Evolutionary conservation across 495 filamentous ascomycete genomes (phyloP), one percentile per base, ranked within the genome.

Genomic region (Penicillium goetzii): DNA sequence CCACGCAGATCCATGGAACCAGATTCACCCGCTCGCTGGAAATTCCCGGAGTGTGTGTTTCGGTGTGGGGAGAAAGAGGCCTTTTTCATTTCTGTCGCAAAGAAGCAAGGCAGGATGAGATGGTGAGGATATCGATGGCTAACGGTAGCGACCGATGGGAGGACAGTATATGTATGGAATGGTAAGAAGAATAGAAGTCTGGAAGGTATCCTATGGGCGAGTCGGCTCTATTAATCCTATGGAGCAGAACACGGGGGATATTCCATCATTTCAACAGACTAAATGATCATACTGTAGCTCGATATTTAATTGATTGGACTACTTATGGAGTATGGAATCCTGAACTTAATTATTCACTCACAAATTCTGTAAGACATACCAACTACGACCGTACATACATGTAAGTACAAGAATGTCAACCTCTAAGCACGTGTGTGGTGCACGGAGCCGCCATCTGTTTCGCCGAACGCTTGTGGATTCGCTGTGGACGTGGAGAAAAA

Each of bases 371-470:
- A 15, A 40, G 36, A 40, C 36, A 40, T 40, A 17, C 36, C 0
- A 40, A 40, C 4, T 17, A 15, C 15, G 17, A 36, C 34, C 21
- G n/a, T 21, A 15, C n/a, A 21, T n/a, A n/a, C 30, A 32, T 32
- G 9, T 8, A 43, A 21, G 41, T 12, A 51, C 26, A 33, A 12
- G 8, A 34, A 36, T 26, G 52, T 21, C 51, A 32, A 55, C 49
- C 30, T 11, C 32, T 4, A 7, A 34, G 59, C 66, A 68, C 66
- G 66, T 68, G 66, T 68, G 66, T 56, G 56, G 66, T 62, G 62
- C 66, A 68, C 66, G 66, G 62, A 68, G 62, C 61, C 58, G 61
- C 65, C 40, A 49, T 40, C 64, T 69, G 64, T 67, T 64, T 68
- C 59, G 61, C 54, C 56, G 52, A 67, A 57, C 45, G 50, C 50